Conservation (phyloP, 139 green algal genomes). For the Mesotaenium endlicherianum region DNA sequence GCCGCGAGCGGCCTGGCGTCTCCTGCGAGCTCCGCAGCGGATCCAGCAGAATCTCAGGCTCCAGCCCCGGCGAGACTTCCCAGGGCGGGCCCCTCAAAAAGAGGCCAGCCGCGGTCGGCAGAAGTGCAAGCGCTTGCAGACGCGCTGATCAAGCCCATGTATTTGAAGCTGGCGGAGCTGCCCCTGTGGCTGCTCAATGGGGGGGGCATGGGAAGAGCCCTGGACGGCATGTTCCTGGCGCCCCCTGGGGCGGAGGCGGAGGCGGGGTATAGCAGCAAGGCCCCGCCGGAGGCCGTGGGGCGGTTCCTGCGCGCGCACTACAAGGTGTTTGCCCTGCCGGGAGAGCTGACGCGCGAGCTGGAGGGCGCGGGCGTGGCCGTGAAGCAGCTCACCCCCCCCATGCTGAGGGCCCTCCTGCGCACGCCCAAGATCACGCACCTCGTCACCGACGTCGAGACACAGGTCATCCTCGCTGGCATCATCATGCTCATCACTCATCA, state of each 20-base stretch:
- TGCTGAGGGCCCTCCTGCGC: slow-evolving; percentile 58
- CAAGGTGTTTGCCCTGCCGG: slow-evolving; percentile 29
- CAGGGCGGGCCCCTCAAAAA: too few relatives aligned
- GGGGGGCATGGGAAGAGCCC: slow-evolving; percentile 53
- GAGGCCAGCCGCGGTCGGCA: not conserved
- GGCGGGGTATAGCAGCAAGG: not conserved
- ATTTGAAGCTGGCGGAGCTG: slow-evolving; percentile 47
- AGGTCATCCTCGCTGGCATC: not conserved
- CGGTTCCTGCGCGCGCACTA: slow-evolving; percentile 41
- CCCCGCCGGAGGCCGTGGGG: slow-evolving; percentile 12
- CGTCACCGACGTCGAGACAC: not conserved
- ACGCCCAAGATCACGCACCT: not conserved
- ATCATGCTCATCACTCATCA: not conserved
- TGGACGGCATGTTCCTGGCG: slow-evolving; percentile 67
- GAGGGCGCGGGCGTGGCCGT: slow-evolving; percentile 57
- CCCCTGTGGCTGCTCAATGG: slow-evolving; percentile 64
- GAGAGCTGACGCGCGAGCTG: slow-evolving; percentile 47
- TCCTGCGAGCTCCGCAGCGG: too few relatives aligned
- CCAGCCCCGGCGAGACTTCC: too few relatives aligned
- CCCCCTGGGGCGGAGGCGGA: not conserved
- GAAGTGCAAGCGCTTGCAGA: slow-evolving; percentile 4
- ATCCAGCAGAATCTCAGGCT: too few relatives aligned
- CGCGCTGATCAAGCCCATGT: slow-evolving; percentile 51
- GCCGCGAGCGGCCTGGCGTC: too few relatives aligned
- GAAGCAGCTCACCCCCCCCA: slow-evolving; percentile 54